Evolutionary conservation across 768 basidiomycete genomes (phyloP), one percentile per base, ranked within the genome.

Genomic region (Mycena polygramma): DNA sequence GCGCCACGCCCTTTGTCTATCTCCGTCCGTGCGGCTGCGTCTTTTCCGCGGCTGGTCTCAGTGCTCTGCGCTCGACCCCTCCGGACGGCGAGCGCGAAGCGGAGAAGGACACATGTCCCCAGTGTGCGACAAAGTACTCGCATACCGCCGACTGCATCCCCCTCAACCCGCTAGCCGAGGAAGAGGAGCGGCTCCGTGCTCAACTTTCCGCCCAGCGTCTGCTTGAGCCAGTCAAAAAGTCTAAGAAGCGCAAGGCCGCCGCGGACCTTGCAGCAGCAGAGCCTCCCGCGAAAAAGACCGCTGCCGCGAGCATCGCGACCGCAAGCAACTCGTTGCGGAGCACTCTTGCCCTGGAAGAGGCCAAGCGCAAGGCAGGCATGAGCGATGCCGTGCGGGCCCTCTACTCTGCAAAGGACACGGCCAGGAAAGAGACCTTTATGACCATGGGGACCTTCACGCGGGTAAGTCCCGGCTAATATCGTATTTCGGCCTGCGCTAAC

Each of bases 361-460:
- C 87, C 24, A 95, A 93, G 83, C 85, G 96, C 72, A 95, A 90
- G 80, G 90, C 90, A 2, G 86, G 81, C 7, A 96, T 97, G 95
- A 96, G 90, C 74, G 92, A 90, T 14, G 94, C 94, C 19, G 90
- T 98, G 43, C 93, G 92, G 82, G 92, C 91, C 43, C 77, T 98
- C 73, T 98, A 97, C 77, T 86, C 81, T 49, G 89, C 90, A 66
- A 87, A 89, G 24, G 86, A 84, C 19, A 81, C 86, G 59, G 83
- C 83, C 71, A 85, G 83, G 77, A 94, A 95, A 77, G 93, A 93
- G 81, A 96, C 94, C 8, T 97, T 96, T 75, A 95, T 95, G 88
- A 97, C 95, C 1, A 93, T 92, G 88, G 90, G 91, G 20, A 97
- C 96, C 15, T 98, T 97, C 74, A 97, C 93, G 11, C 88, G 96